phyloP scores from a whole-genome alignment of 2,329 filamentous ascomycete genomes.

The Aspergillus melleus region DNA sequence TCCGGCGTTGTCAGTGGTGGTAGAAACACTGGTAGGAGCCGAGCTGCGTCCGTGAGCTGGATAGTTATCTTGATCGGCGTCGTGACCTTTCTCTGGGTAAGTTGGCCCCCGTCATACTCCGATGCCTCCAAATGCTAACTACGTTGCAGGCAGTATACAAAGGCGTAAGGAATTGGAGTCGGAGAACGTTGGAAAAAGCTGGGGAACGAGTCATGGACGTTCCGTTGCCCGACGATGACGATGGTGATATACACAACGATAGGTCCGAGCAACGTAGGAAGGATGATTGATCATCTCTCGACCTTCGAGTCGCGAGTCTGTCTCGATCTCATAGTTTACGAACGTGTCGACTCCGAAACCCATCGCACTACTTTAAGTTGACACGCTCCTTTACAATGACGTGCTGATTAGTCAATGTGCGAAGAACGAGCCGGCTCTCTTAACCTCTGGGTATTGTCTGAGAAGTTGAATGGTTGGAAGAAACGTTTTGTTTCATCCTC shows the following conservation, averaged over 20 bases:
- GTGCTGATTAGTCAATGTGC: constrained; percentile 97
- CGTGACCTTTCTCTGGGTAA: constrained; percentile 72
- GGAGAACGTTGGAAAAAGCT: constrained; percentile 70
- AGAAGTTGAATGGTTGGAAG: constrained; percentile 23
- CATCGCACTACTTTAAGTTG: constrained; percentile 95
- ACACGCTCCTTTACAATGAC: constrained; percentile 75
- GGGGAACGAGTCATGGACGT: constrained; percentile 83
- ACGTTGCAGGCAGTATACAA: constrained; percentile 71
- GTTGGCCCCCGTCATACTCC: constrained; percentile 33
- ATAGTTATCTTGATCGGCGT: constrained; percentile 77
- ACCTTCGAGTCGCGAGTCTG: not conserved
- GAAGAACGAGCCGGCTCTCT: constrained; percentile 61
- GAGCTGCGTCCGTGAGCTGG: constrained; percentile 77
- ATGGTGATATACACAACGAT: constrained; percentile 45
- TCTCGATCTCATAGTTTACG: not conserved
- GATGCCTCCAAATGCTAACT: constrained; percentile 18
- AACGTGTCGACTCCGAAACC: not conserved
- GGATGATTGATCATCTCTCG: constrained; percentile 23
- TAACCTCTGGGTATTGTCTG: constrained; percentile 32
- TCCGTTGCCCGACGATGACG: constrained; percentile 52
- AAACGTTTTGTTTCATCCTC: constrained; percentile 36
- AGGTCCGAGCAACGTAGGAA: constrained; percentile 25
- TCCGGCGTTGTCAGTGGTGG: constrained; percentile 57
- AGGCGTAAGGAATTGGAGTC: constrained; percentile 71
- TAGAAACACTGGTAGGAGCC: constrained; percentile 67